Evolutionary conservation across 257 asterid species (phyloP).

Genomic region (Solanum virginianum): DNA sequence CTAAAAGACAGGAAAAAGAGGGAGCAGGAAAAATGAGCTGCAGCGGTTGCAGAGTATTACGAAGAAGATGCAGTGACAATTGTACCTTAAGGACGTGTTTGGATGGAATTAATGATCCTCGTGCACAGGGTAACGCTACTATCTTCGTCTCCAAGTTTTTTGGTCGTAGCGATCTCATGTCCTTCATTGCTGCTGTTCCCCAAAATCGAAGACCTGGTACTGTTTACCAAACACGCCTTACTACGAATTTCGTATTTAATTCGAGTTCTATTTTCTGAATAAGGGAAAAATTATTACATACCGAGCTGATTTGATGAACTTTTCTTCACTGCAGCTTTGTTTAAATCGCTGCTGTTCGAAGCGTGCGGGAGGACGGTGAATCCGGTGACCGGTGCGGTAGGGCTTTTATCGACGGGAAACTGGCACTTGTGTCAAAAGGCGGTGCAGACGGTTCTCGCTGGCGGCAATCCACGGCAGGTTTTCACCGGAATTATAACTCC

Average conservation of each 20-base stretch:
- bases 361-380: conserved; percentile 87
- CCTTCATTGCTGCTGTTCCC: conserved; percentile 65
- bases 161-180: conserved; percentile 80
- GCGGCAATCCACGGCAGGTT: conserved; percentile 31
- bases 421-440: conserved; percentile 75
- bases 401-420: conserved; percentile 53
- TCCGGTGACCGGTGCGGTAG: conserved; percentile 88
- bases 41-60: conserved; percentile 77
- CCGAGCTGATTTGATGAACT: neutral
- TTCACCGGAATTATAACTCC: conserved; percentile 7
- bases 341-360: conserved; percentile 68
- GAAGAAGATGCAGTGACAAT: conserved; percentile 62
- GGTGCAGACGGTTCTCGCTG: conserved; percentile 65
- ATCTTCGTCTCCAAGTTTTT: conserved; percentile 86
- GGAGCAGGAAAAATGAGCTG: conserved; percentile 50
- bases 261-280: neutral
- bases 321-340: conserved; percentile 37
- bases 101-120: conserved; percentile 55
- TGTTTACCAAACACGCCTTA: neutral
- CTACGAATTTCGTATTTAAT: neutral
- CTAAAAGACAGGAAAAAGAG: neutral
- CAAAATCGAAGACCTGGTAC: conserved; percentile 50
- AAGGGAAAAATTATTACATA: neutral
- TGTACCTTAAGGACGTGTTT: conserved; percentile 76
- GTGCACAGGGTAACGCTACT: conserved; percentile 73